These are phyloP conservation scores for Tylopilus balloui DNA, from an alignment of 768 basidiomycete species.

Conservation along the genomic window DNA sequence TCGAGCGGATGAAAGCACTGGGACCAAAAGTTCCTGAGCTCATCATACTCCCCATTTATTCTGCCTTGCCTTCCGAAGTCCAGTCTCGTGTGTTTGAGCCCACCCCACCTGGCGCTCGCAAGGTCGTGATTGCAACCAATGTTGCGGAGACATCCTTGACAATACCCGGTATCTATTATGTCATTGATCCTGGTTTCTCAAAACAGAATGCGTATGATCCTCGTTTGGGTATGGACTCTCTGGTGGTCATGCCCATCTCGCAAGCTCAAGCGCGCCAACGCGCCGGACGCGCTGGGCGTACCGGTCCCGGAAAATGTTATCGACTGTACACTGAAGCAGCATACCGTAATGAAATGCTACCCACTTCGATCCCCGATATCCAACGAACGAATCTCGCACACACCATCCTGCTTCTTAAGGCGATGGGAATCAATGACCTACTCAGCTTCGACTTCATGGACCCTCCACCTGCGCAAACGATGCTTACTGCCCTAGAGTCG, in stretches of 20 bases:
- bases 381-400: conserved; percentile 89
- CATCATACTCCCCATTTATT: conserved; percentile 95
- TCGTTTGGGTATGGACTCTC: conserved; percentile 95
- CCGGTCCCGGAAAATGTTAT: conserved; percentile 97
- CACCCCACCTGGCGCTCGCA: conserved; percentile 95
- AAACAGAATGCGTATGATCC: conserved; percentile 99
- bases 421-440: conserved; percentile 98
- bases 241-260: conserved; percentile 98
- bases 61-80: conserved; percentile 95
- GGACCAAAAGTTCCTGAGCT: conserved; percentile 99
- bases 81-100: conserved; percentile 98
- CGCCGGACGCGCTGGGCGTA: conserved; percentile 93
- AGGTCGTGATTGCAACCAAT: conserved; percentile 99
- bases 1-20: conserved; percentile 97
- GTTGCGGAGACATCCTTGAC: conserved; percentile 98
- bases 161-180: conserved; percentile 98
- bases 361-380: conserved; percentile 96
- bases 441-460: conserved; percentile 99
- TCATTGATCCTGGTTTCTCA: conserved; percentile 96
- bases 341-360: conserved; percentile 98
- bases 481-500: conserved; percentile 93
- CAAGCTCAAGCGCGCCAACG: conserved; percentile 97
- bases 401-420: conserved; percentile 94
- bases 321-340: conserved; percentile 97
- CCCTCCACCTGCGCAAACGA: conserved; percentile 93